Evolutionary conservation across 768 basidiomycete genomes (phyloP), one percentile per base, ranked within the genome.

Genomic region (Macrocybe gigantea): DNA sequence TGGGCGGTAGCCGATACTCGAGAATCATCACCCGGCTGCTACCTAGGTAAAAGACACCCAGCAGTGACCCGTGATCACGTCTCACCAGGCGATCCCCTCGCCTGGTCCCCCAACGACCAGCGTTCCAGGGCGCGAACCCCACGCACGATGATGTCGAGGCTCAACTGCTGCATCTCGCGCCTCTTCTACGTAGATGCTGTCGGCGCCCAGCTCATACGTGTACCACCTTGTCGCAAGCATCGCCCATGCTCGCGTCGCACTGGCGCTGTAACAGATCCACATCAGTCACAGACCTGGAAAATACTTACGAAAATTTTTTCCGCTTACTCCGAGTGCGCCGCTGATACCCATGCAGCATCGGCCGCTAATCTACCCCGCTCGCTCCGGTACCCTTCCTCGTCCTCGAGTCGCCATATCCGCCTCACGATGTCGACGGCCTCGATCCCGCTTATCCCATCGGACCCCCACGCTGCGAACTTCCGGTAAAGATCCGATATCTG

Each of bases 341-440:
- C 79, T 6, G 82, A 79, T 13, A 85, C 73, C 66, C 69, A 75
- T 5, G 70, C 70, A 7, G 77, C 79, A 57, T 85, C 83, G 22
- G 78, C 77, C 6, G 83, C 82, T 3, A 85, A 65, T 52, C 72
- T 66, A 7, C 83, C 83, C 35, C 82, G 67, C 63, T 81, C 83
- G 56, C 81, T 83, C 71, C 71, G 75, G 55, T 85, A 85, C 0
- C 79, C 80, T 63, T 85, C 83, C 53, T 76, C 70, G 33, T 79
- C 75, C 32, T 76, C 82, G 6, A 82, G 48, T 7, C 63, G 51
- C 83, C 82, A 85, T 15, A 83, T 82, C 45, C 67, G 57, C 45
- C 69, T 65, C 33, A 73, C 75, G 4, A 70, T 54, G 9, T 65
- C 60, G 50, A 79, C 68, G 3, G 82, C 82, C 47, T 82, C 70